Base-by-base conservation (phyloP, 176 grass and related monocot genomes). In the Calamus simplicifolius region DNA sequence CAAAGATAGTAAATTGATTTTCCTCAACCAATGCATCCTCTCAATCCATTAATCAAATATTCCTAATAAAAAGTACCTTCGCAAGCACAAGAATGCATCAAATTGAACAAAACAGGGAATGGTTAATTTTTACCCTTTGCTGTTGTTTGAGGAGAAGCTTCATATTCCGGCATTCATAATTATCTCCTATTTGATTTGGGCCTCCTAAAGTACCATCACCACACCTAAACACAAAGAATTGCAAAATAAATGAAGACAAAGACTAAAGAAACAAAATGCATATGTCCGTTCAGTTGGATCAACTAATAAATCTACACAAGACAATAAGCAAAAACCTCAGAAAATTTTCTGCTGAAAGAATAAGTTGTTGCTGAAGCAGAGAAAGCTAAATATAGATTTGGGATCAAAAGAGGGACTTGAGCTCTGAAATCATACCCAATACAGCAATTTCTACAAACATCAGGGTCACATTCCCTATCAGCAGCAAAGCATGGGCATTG, bases 401-500 rank as follows among this genome's bases (percentile, higher is more conserved):
- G 17, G 10, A 62, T 71, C 29, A 64, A 67, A 58, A 23, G 35
- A 76, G 78, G 55, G 58, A 16, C 18, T 50, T 77, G 69, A 57
- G 35, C 8, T 43, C 35, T 3, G 35, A 58, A 7, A 75, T 63
- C 87, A 69, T 97, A 91, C 87, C 92, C 83, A 43, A 97, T 81
- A 87, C 92, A 97, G 56, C 92, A 97, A 82, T 91, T 97, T 85
- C 92, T 84, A 73, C 92, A 97, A 64, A 97, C 92, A 50, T 97
- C 92, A 67, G 92, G 92, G 60, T 97, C 92, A 5, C 92, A 97
- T 74, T 97, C 92, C 69, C 92, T 91, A 64, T 97, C 92, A 29
- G 92, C 92, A 70, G 92, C 92, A 79, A 97, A 91, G 57, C 92
- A 97, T 74, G 92, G 92, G 77, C 92, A 97, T 73, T 97, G 92